phyloP scores from a whole-genome alignment of 192 early-diverging fungal genomes.

The Ambispora gerdemannii region DNA sequence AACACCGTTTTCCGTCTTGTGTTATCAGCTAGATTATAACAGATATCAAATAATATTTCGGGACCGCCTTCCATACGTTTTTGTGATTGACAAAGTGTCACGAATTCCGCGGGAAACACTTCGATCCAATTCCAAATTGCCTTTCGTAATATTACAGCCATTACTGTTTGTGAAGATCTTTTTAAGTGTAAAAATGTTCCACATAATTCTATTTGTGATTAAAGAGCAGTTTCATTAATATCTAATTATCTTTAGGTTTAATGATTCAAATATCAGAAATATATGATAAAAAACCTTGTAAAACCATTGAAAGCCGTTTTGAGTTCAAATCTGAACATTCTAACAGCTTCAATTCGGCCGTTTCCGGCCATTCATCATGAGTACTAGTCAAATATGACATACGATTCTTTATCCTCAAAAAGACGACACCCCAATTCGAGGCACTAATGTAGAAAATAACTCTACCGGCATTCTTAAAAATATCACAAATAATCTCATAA shows the following conservation, averaged over 20 bases:
- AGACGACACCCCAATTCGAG: constrained; percentile 83
- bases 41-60: constrained; percentile 74
- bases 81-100: constrained; percentile 65
- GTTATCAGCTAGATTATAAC: constrained; percentile 60
- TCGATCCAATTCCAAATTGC: constrained; percentile 94
- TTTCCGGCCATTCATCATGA: constrained; percentile 65
- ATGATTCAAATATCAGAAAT: no score
- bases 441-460: constrained; percentile 85
- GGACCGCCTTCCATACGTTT: constrained; percentile 63
- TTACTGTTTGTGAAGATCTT: constrained; percentile 66
- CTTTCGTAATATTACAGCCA: constrained; percentile 72
- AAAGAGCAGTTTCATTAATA: no score
- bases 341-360: constrained; percentile 80
- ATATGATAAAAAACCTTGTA: constrained; percentile 48
- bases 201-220: constrained; percentile 42
- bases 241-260: no score
- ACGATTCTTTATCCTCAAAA: constrained; percentile 65
- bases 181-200: constrained; percentile 58
- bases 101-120: constrained; percentile 79
- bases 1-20: constrained; percentile 65
- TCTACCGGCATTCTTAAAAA: constrained; percentile 78
- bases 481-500: constrained; percentile 63
- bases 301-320: constrained; percentile 61
- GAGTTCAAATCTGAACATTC: constrained; percentile 84
- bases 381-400: constrained; percentile 62